A percentile compares a stretch with the other conserved stretches of the same genome.
phyloP scores from a whole-genome alignment of 345 rosid genomes.

The Balakata baccata region DNA sequence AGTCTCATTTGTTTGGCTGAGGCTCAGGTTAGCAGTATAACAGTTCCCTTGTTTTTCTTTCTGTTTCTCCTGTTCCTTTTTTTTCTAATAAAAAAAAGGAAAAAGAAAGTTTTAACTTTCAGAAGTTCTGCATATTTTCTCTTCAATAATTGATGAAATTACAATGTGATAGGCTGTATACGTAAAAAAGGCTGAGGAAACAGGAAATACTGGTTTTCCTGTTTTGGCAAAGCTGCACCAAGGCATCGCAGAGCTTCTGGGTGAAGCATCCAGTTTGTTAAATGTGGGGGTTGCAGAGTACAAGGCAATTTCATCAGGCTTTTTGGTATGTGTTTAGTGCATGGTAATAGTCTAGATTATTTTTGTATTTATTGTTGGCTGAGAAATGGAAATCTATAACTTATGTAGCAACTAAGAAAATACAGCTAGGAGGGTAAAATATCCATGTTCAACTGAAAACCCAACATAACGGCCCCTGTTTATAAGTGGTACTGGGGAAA shows the following conservation, averaged over 20 bases:
- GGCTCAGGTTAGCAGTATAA: slow-evolving; percentile 54
- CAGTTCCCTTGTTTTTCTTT: slow-evolving; percentile 1
- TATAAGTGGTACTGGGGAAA: background rate
- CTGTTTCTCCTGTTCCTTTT: background rate
- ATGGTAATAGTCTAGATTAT: background rate
- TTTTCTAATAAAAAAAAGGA: background rate
- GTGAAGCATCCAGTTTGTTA: slow-evolving; percentile 46
- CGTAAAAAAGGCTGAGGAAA: slow-evolving; percentile 64
- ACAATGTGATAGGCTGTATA: slow-evolving; percentile 46
- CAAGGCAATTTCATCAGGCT: slow-evolving; percentile 51
- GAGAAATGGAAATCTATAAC: background rate
- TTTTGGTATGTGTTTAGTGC: slow-evolving; percentile 41
- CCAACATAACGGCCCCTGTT: background rate
- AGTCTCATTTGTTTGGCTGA: slow-evolving; percentile 78
- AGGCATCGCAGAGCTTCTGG: slow-evolving; percentile 53
- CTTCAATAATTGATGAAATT: slow-evolving; percentile 5
- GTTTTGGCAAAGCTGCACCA: slow-evolving; percentile 68
- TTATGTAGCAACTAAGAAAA: background rate
- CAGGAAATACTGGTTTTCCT: slow-evolving; percentile 37
- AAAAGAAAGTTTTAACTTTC: background rate
- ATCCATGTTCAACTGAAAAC: background rate
- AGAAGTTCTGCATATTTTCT: slow-evolving; percentile 8
- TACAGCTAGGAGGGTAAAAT: background rate
- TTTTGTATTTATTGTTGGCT: background rate
- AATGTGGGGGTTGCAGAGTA: slow-evolving; percentile 37